Evolutionary conservation across 2,329 filamentous ascomycete species (phyloP).

Genomic region (Ascochyta rabiei): DNA sequence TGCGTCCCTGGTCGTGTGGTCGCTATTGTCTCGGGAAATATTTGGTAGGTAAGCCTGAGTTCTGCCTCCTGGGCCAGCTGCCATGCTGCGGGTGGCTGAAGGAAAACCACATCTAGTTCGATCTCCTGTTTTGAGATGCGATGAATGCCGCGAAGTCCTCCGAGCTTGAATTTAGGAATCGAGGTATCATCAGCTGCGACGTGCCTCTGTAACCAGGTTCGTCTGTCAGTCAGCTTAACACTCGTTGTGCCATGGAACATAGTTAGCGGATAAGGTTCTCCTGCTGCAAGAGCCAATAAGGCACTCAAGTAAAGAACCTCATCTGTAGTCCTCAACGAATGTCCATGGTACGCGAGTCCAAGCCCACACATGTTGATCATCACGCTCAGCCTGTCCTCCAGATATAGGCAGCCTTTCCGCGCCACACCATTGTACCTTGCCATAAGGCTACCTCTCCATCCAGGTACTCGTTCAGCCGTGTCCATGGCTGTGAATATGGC

Average conservation of each 20-base stretch:
- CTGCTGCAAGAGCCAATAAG: conserved; percentile 19
- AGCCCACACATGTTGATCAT: conserved; percentile 23
- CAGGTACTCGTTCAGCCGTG: conserved; percentile 3
- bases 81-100: not conserved
- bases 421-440: conserved; percentile 15
- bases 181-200: not conserved
- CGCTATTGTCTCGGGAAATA: conserved; percentile 3
- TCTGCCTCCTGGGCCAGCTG: not conserved
- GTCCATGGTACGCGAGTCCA: conserved; percentile 21
- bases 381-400: conserved; percentile 21
- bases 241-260: conserved; percentile 5
- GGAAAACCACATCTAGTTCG: conserved; percentile 18
- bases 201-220: conserved; percentile 16
- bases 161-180: conserved; percentile 10
- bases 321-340: conserved; percentile 1
- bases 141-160: conserved; percentile 12
- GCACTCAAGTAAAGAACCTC: conserved; percentile 12
- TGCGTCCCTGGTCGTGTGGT: not conserved
- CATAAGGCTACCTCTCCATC: conserved; percentile 20
- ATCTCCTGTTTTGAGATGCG: conserved; percentile 14
- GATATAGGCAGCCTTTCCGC: conserved; percentile 14
- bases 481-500: conserved; percentile 4
- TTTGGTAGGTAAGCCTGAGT: not conserved
- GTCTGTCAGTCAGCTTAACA: not conserved
- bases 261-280: conserved; percentile 20